Base-by-base conservation (phyloP, 208 protist species). In the Crithidia mellificae region DNA sequence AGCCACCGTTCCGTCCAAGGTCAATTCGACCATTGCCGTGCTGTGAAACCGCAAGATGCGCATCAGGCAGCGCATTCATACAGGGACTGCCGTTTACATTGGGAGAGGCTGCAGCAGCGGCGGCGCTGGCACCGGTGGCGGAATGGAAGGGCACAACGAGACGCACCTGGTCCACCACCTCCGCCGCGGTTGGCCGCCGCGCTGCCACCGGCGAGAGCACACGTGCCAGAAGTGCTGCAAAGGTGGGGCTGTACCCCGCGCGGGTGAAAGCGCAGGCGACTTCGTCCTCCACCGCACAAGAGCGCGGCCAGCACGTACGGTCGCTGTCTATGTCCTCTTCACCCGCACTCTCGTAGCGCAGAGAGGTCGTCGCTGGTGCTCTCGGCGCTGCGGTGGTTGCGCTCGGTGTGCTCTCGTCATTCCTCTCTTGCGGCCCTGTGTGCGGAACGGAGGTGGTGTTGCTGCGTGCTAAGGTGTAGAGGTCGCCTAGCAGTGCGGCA, bases 191-290 rank as follows among this genome's bases (percentile, higher is more conserved):
- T n/a, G 74, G 68, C 0, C 74, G 68, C 2, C 74, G 67, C 25
- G 74, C 67, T 25, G 74, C 56, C 5, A 80, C 74, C 14, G 74
- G 74, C 6, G 74, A 80, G 20, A 80, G 52, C 41, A 69, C 38
- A 4, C 50, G 34, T 11, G 68, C 55, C 30, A 80, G 25, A 22
- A 72, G 36, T 11, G 22, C 30, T 41, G 74, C 61, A 2, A 80
- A 30, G 8, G n/a, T 25, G 7, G 32, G n/a, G 7, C 49, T 59
- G 68, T 80, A 80, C 32, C 74, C 74, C 0, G 57, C 56, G 0
- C 36, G 39, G 22, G 14, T 15, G 12, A 64, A 47, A 17, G 4
- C 54, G 20, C 12, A 24, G 32, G 15, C 41, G 0, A 75, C 54
- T 15, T 68, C 69, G 32, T 63, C 54, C n/a, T 75, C 69, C 20